phyloP scores from a whole-genome alignment of 2,329 filamentous ascomycete genomes.

The Fusarium humuli region DNA sequence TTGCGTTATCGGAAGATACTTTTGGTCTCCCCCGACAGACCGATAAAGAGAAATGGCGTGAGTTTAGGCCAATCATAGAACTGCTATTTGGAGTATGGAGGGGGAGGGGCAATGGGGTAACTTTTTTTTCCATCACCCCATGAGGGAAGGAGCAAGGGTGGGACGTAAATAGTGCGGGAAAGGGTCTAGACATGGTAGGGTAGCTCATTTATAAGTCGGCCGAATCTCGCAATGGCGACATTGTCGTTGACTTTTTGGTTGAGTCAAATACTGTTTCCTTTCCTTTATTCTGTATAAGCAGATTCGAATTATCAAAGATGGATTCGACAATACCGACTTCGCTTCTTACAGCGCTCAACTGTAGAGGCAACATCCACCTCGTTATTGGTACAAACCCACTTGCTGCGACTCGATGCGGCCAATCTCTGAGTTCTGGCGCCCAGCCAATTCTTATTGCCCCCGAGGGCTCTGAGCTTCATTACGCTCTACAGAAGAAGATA shows the following conservation, averaged over 20 bases:
- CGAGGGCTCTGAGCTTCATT: slow-evolving; percentile 68
- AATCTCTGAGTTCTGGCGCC: slow-evolving; percentile 85
- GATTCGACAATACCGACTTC: slow-evolving; percentile 50
- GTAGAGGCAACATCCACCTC: slow-evolving; percentile 79
- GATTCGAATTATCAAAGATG: slow-evolving; percentile 14
- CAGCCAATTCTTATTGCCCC: slow-evolving; percentile 82
- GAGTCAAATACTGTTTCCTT: not conserved
- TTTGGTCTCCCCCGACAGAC: slow-evolving; percentile 41
- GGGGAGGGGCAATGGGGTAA: slow-evolving; percentile 36
- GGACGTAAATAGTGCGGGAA: not conserved
- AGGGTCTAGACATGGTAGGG: slow-evolving; percentile 16
- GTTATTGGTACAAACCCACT: slow-evolving; percentile 88
- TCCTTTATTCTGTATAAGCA: slow-evolving; percentile 17
- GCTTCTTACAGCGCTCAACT: slow-evolving; percentile 79
- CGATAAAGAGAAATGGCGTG: slow-evolving; percentile 51
- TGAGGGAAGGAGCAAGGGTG: slow-evolving; percentile 22
- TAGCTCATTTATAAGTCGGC: slow-evolving; percentile 34
- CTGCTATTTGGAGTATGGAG: slow-evolving; percentile 37
- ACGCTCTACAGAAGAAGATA: slow-evolving; percentile 70
- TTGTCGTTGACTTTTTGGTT: slow-evolving; percentile 1
- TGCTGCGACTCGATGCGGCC: slow-evolving; percentile 83
- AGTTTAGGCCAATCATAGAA: slow-evolving; percentile 46
- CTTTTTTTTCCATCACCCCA: slow-evolving; percentile 31
- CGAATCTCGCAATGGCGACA: slow-evolving; percentile 31
- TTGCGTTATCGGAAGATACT: slow-evolving; percentile 29